These are phyloP conservation scores for Eremochloa ophiuroides DNA, from an alignment of 176 grass and related monocot species.

Conservation along the genomic window DNA sequence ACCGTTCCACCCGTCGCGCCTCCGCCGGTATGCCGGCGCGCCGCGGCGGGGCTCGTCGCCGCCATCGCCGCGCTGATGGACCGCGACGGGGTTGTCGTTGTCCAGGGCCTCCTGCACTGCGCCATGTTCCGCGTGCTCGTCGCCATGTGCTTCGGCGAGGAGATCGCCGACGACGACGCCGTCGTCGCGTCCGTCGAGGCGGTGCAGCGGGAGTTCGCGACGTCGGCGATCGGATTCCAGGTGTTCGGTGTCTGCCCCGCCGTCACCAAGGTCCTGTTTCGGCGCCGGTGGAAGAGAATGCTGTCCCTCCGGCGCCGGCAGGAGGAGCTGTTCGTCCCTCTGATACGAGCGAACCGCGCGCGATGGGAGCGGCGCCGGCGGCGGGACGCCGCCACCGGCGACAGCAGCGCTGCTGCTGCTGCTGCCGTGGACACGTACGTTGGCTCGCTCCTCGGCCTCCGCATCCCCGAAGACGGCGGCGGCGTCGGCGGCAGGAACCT, in stretches of 20 bases:
- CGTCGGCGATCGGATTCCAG: not conserved
- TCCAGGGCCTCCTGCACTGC: not conserved
- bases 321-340: slow-evolving; percentile 35
- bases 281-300: slow-evolving; percentile 8
- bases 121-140: not conserved
- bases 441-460: slow-evolving; percentile 1
- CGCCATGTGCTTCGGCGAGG: slow-evolving; percentile 17
- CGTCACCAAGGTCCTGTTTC: slow-evolving; percentile 1
- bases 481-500: not conserved
- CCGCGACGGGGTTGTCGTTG: not conserved
- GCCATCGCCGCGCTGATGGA: not conserved
- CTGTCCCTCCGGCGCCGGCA: not conserved
- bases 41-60: not conserved
- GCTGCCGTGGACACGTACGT: not conserved
- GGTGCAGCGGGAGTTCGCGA: not conserved
- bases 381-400: not conserved
- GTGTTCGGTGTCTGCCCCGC: not conserved
- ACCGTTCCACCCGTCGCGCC: not conserved
- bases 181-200: not conserved
- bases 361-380: too few species aligned
- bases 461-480: not conserved
- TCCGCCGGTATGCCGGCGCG: not conserved
- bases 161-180: not conserved
- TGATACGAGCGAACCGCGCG: not conserved
- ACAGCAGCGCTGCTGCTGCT: too few species aligned